A percentile compares a stretch with the other conserved stretches of the same genome.
phyloP scores from a whole-genome alignment of 495 filamentous ascomycete genomes.

The Tetracladium setigerum region DNA sequence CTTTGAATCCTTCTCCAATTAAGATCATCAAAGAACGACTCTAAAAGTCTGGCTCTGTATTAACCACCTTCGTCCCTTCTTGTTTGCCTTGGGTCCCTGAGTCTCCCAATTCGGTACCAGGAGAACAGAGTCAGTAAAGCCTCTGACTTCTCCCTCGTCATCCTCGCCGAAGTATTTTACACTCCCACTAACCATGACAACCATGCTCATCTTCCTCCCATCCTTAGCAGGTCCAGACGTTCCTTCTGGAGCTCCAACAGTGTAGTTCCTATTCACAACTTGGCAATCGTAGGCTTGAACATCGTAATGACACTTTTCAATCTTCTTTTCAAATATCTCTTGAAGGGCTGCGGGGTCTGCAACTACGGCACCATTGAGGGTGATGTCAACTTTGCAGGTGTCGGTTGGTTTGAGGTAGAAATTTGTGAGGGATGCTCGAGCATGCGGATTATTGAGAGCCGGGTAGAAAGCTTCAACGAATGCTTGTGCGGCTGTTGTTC shows the following conservation, averaged over 20 bases:
- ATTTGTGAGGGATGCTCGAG: neutral
- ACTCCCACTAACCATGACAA: constrained; percentile 58
- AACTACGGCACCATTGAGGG: constrained; percentile 20
- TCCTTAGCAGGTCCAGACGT: constrained; percentile 19
- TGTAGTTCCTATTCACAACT: constrained; percentile 60
- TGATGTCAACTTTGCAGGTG: constrained; percentile 14
- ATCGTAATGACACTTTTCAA: constrained; percentile 35
- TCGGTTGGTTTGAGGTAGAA: constrained; percentile 20
- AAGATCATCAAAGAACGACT: constrained; percentile 8
- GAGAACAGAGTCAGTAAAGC: constrained; percentile 69
- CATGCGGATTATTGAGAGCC: constrained; percentile 11
- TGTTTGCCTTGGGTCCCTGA: constrained; percentile 23
- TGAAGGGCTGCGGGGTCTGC: constrained; percentile 11
- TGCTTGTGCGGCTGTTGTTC: constrained; percentile 16
- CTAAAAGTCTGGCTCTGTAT: constrained; percentile 71
- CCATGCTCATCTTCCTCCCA: constrained; percentile 57
- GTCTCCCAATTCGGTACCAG: constrained; percentile 67
- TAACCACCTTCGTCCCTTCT: constrained; percentile 46
- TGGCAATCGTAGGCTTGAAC: constrained; percentile 65
- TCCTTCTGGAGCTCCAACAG: constrained; percentile 28
- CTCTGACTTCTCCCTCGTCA: constrained; percentile 45
- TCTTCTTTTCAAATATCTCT: constrained; percentile 16
- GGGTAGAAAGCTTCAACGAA: constrained; percentile 20
- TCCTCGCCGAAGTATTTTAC: constrained; percentile 48
- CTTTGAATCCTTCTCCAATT: neutral